Conservation (phyloP, 495 filamentous ascomycete species). For the Penicillium malachiteum region DNA sequence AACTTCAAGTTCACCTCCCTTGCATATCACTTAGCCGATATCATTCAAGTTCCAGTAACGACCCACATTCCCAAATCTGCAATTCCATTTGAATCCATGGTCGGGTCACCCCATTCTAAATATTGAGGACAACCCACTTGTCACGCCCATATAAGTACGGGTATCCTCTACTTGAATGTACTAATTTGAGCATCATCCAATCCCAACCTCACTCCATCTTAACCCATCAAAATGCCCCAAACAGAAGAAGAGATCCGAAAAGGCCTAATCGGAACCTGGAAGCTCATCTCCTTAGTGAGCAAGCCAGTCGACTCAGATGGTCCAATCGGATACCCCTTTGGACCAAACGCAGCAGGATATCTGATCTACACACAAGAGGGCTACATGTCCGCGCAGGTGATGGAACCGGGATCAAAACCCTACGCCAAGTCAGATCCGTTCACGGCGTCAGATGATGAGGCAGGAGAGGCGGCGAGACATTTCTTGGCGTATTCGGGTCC, state of each 20-base stretch:
- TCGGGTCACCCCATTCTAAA: too few relatives aligned
- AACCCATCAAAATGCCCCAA: not conserved
- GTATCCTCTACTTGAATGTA: too few relatives aligned
- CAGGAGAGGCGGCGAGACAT: not conserved
- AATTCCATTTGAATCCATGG: too few relatives aligned
- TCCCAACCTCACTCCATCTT: too few relatives aligned
- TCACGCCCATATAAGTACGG: too few relatives aligned
- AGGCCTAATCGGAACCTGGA: not conserved
- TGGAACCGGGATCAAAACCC: not conserved
- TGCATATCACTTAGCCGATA: too few relatives aligned
- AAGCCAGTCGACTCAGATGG: not conserved
- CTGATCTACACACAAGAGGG: not conserved
- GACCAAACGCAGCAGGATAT: not conserved
- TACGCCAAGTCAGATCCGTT: not conserved
- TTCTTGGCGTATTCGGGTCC: not conserved
- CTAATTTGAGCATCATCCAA: too few relatives aligned
- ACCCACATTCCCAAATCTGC: too few relatives aligned
- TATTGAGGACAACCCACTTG: too few relatives aligned
- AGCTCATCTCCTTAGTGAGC: not conserved
- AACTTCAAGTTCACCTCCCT: too few relatives aligned
- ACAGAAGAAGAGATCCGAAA: not conserved
- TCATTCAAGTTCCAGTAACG: too few relatives aligned
- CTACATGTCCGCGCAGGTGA: not conserved
- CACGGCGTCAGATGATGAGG: not conserved
- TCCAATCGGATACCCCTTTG: not conserved